Percentiles rank a stretch among this genome's conserved stretches.
These are phyloP conservation scores for Santalum album DNA, from an alignment of 164 flowering plant genomes.

Conservation along the genomic window DNA sequence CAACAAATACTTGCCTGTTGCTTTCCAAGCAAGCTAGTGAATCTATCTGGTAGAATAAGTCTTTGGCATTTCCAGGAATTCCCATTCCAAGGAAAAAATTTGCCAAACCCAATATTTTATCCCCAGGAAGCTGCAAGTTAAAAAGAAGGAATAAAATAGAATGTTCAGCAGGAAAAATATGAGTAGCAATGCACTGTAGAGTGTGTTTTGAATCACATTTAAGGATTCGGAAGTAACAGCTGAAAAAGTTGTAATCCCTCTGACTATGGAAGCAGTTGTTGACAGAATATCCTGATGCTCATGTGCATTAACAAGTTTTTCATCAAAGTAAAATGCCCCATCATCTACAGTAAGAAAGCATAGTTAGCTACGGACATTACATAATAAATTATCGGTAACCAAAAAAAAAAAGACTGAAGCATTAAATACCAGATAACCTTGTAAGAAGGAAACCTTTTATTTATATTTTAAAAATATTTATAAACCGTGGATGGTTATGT, in stretches of 20 bases:
- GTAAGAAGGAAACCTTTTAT: too few species aligned
- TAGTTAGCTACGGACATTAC: neutral
- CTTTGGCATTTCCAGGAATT: slow-evolving; percentile 70
- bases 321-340: slow-evolving; percentile 80
- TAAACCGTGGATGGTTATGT: too few species aligned
- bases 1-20: slow-evolving; percentile 42
- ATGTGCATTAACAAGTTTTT: slow-evolving; percentile 54
- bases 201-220: slow-evolving; percentile 36
- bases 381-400: too few species aligned
- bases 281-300: slow-evolving; percentile 71
- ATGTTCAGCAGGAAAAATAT: neutral
- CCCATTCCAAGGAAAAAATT: slow-evolving; percentile 85
- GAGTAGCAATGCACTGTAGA: neutral
- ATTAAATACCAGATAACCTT: too few species aligned
- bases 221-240: slow-evolving; percentile 49
- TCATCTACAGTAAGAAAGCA: slow-evolving; percentile 50
- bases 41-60: slow-evolving; percentile 73
- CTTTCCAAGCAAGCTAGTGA: slow-evolving; percentile 69
- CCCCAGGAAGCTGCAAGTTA: slow-evolving; percentile 67
- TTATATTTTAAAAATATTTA: too few species aligned
- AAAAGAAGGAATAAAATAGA: slow-evolving; percentile 3
- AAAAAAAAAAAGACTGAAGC: too few species aligned
- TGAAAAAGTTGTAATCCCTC: slow-evolving; percentile 71
- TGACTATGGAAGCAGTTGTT: slow-evolving; percentile 75
- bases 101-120: slow-evolving; percentile 76